Conservation (phyloP, 2,329 filamentous ascomycete species). For the Pseudopithomyces chartarum region DNA sequence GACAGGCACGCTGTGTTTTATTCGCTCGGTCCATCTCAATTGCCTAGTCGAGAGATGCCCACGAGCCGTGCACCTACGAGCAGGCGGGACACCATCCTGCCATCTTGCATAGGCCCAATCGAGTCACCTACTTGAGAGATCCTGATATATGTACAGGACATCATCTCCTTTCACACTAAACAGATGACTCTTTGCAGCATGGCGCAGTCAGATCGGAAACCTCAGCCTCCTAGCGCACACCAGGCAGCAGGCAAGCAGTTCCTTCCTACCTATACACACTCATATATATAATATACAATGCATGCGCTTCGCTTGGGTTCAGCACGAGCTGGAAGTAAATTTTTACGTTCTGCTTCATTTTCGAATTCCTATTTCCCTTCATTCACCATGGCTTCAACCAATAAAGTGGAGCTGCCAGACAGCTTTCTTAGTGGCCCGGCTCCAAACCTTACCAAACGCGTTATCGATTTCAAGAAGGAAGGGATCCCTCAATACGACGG, state of each 20-base stretch:
- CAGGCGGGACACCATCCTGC: too few relatives aligned
- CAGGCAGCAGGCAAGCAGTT: conserved; percentile 7
- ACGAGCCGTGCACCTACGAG: too few relatives aligned
- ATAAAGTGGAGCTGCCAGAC: conserved; percentile 44
- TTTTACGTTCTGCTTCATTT: not conserved
- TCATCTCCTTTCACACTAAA: not conserved
- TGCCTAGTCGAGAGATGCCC: too few relatives aligned
- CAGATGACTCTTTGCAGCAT: not conserved
- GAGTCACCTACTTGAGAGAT: too few relatives aligned
- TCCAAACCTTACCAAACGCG: conserved; percentile 50
- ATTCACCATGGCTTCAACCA: conserved; percentile 17
- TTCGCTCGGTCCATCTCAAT: too few relatives aligned
- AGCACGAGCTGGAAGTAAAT: not conserved
- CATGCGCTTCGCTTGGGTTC: not conserved
- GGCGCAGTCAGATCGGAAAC: not conserved
- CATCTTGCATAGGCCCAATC: too few relatives aligned
- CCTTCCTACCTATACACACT: too few relatives aligned
- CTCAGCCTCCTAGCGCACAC: not conserved
- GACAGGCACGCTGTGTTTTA: too few relatives aligned
- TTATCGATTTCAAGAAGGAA: conserved; percentile 57
- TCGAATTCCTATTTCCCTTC: not conserved
- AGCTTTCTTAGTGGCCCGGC: conserved; percentile 53
- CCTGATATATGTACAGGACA: too few relatives aligned
- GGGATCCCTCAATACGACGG: conserved; percentile 58
- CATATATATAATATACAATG: not conserved